phyloP scores from a whole-genome alignment of 352 stramenopile genomes.

The Sclerospora graminicola region DNA sequence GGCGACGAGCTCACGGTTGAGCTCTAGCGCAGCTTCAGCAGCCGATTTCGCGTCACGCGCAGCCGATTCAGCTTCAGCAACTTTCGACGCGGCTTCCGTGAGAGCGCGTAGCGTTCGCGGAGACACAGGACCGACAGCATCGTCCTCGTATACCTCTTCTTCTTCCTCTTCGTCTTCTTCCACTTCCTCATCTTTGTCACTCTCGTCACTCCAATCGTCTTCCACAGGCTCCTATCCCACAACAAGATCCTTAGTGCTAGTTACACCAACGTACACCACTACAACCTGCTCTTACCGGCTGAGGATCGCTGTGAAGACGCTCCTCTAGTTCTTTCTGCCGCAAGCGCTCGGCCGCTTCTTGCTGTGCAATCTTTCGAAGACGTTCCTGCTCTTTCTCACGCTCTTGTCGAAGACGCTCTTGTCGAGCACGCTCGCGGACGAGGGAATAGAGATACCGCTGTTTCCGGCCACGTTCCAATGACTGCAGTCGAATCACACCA shows the following conservation, averaged over 20 bases:
- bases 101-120: slow-evolving; percentile 50
- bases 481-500: slow-evolving; percentile 45
- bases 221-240: slow-evolving; percentile 70
- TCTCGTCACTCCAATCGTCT: slow-evolving; percentile 71
- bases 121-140: slow-evolving; percentile 29
- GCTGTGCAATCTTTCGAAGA: slow-evolving; percentile 23
- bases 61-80: slow-evolving; percentile 59
- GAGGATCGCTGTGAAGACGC: slow-evolving; percentile 29
- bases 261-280: background rate
- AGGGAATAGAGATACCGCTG: slow-evolving; percentile 46
- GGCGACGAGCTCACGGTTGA: slow-evolving; percentile 47
- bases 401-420: slow-evolving; percentile 28
- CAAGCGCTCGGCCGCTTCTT: slow-evolving; percentile 23
- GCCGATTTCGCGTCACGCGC: slow-evolving; percentile 64
- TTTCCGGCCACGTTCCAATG: slow-evolving; percentile 40
- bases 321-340: slow-evolving; percentile 34
- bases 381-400: slow-evolving; percentile 28
- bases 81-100: slow-evolving; percentile 61
- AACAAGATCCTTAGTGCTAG: slow-evolving; percentile 53
- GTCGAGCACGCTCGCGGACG: slow-evolving; percentile 31
- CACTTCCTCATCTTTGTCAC: slow-evolving; percentile 59
- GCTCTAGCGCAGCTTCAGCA: slow-evolving; percentile 41
- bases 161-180: slow-evolving; percentile 13
- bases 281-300: slow-evolving; percentile 35
- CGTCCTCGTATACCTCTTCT: background rate